These are phyloP conservation scores for Aphanomyces stellatus DNA, from an alignment of 352 stramenopile species.

Conservation along the genomic window DNA sequence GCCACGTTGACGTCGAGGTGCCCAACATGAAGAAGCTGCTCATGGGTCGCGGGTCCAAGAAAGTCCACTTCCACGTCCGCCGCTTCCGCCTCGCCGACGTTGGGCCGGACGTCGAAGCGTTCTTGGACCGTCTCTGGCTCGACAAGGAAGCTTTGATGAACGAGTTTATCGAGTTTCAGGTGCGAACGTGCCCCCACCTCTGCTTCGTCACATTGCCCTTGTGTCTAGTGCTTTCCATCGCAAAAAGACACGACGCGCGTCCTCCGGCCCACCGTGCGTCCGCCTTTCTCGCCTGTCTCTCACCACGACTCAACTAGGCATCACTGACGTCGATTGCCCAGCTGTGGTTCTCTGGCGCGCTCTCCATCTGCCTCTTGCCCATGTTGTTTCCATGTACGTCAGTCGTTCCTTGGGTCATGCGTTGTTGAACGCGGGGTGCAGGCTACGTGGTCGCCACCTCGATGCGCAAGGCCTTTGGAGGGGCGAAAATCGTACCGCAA, in stretches of 20 bases:
- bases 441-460: background rate
- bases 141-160: constrained; percentile 10
- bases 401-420: background rate
- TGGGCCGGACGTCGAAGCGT: background rate
- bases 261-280: background rate
- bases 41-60: background rate
- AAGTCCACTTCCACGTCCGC: background rate
- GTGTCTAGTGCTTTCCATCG: background rate
- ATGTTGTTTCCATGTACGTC: background rate
- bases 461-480: background rate
- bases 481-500: background rate
- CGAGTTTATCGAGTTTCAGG: constrained; percentile 18
- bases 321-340: background rate
- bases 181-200: no score
- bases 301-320: background rate
- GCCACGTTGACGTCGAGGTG: constrained; percentile 28
- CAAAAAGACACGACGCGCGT: background rate
- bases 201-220: no score
- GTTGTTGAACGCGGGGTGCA: background rate
- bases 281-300: background rate
- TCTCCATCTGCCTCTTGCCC: background rate
- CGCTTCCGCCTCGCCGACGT: background rate
- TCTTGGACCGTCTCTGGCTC: constrained; percentile 1
- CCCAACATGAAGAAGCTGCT: constrained; percentile 20
- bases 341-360: background rate